Conservation (phyloP, 2,329 filamentous ascomycete species). For the Neocatenulostroma microsporum region DNA sequence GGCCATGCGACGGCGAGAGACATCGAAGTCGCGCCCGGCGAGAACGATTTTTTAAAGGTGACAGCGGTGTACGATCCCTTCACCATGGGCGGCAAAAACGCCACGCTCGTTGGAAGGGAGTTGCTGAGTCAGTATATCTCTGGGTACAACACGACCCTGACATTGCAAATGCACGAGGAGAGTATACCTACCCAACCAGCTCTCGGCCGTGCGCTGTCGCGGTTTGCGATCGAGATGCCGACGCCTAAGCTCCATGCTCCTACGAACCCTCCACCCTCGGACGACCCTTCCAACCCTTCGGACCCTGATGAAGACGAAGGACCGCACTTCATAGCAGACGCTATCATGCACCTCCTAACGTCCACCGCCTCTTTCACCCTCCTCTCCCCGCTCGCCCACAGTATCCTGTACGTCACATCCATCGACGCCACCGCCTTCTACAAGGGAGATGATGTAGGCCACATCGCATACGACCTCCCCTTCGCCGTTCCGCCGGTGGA, state of each 20-base stretch:
- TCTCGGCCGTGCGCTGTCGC: slow-evolving; percentile 65
- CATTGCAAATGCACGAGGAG: slow-evolving; percentile 59
- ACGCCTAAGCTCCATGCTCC: slow-evolving; percentile 58
- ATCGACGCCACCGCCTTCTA: slow-evolving; percentile 82
- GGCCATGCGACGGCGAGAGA: slow-evolving; percentile 65
- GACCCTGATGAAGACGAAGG: slow-evolving; percentile 38
- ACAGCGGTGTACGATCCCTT: slow-evolving; percentile 67
- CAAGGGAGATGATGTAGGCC: slow-evolving; percentile 66
- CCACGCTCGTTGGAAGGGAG: slow-evolving; percentile 56
- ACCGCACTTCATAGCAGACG: slow-evolving; percentile 71
- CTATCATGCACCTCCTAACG: slow-evolving; percentile 76
- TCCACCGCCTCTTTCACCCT: slow-evolving; percentile 81
- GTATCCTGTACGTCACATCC: slow-evolving; percentile 66
- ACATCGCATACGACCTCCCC: slow-evolving; percentile 64
- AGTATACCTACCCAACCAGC: slow-evolving; percentile 67
- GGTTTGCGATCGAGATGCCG: slow-evolving; percentile 61
- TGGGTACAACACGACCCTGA: slow-evolving; percentile 74
- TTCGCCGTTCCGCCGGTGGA: slow-evolving; percentile 62
- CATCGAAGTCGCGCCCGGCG: slow-evolving; percentile 56
- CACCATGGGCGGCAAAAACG: slow-evolving; percentile 53
- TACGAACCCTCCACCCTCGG: slow-evolving; percentile 28
- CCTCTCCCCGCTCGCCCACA: slow-evolving; percentile 65
- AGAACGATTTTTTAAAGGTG: slow-evolving; percentile 63
- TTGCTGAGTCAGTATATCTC: slow-evolving; percentile 82
- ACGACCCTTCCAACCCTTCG: slow-evolving; percentile 26